Base-by-base conservation (phyloP, 2,329 filamentous ascomycete genomes). In the Colletotrichum navitas region DNA sequence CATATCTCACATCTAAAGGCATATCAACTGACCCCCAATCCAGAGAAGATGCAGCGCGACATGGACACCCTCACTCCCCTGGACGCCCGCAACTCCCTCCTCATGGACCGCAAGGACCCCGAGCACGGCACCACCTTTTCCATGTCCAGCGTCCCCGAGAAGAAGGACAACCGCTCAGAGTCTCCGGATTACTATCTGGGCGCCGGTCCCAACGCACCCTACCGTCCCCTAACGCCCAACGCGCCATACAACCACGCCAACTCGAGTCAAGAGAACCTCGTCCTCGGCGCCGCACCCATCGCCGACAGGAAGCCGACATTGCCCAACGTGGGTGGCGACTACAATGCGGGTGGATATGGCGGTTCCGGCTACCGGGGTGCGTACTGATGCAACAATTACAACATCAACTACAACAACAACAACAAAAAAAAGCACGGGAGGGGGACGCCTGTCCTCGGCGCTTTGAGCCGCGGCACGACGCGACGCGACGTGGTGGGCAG, bases 51-150 rank as follows among this genome's bases (percentile, higher is more conserved):
- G 74, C 88, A 90, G 77, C 91, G 92, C 74, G 93, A 96, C 76
- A 84, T 92, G 72, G 94, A 97, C 81, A 91, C 90, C 71, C 90
- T 98, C 61, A 98, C 94, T 1, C 93, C 94, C 6, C 88, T 97
- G 49, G 93, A 97, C 78, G 93, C 94, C 1, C 92, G 93, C 79
- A 95, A 95, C 85, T 95, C 93, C 16, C 89, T 98, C 26, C 90
- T 97, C 70, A 90, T 94, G 81, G 89, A 92, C 63, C 88, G 82
- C 51, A 74, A 74, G 61, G 61, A 69, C 29, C 68, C 76, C 52
- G 81, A 82, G 73, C 77, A 79, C 49, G 75, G 79, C 43, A 82
- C 82, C 41, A 83, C 83, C 70, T 85, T 85, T 74, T 81, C 85
- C 55, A 77, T 85, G 68, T 79, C 83, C 63, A 78, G 66, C 55